phyloP scores from a whole-genome alignment of 176 grass and related monocot species.

The Poa annua region DNA sequence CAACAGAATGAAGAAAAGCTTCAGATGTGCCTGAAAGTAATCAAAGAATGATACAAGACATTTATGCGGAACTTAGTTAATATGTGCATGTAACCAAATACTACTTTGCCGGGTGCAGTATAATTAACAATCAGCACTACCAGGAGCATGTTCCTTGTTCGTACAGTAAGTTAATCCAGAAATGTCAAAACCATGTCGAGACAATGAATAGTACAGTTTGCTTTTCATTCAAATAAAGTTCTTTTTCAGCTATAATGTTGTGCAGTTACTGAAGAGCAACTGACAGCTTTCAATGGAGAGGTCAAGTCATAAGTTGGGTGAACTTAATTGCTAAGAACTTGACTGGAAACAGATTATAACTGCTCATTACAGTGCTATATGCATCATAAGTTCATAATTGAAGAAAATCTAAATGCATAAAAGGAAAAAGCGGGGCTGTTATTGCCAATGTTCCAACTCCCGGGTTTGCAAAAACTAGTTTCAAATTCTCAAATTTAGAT shows the following conservation, averaged over 20 bases:
- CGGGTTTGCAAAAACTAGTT: slow-evolving; percentile 8
- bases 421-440: slow-evolving; percentile 1
- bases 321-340: neutral
- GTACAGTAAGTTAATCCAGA: slow-evolving; percentile 5
- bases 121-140: slow-evolving; percentile 1
- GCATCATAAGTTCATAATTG: slow-evolving; percentile 31
- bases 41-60: slow-evolving; percentile 17
- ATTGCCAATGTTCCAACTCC: neutral
- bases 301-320: neutral
- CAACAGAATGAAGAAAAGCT: slow-evolving; percentile 94
- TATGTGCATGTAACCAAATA: neutral
- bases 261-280: neutral
- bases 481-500: slow-evolving; percentile 16
- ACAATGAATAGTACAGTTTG: slow-evolving; percentile 24
- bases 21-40: slow-evolving; percentile 80
- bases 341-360: slow-evolving; percentile 24
- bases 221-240: neutral
- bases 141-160: slow-evolving; percentile 16
- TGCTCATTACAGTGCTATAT: neutral
- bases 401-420: slow-evolving; percentile 1
- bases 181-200: slow-evolving; percentile 18
- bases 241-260: slow-evolving; percentile 12
- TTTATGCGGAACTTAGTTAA: slow-evolving; percentile 1
- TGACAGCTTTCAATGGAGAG: neutral
- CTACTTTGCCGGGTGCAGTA: neutral